phyloP scores from a whole-genome alignment of 192 early-diverging fungal genomes.

The Entrophospora sp. region DNA sequence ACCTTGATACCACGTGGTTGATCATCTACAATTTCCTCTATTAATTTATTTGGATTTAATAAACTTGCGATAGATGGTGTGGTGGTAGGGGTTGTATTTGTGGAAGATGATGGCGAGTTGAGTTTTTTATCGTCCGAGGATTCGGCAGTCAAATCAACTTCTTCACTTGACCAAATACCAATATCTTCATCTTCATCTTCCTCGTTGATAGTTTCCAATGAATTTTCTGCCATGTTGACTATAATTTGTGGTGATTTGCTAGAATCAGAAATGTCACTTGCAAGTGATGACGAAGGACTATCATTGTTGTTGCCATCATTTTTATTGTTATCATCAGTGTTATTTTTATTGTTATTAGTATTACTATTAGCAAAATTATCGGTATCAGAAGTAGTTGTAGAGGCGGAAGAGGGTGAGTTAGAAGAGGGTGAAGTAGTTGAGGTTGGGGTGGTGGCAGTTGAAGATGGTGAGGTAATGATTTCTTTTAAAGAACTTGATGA shows the following conservation, averaged over 20 bases:
- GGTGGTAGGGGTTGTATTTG: no score
- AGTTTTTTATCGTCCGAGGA: constrained; percentile 1
- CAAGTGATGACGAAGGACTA: constrained; percentile 1
- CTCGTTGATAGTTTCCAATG: constrained; percentile 14
- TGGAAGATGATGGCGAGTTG: neutral
- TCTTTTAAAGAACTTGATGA: constrained; percentile 17
- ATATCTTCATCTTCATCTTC: constrained; percentile 21
- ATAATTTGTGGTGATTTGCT: constrained; percentile 2
- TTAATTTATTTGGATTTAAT: neutral
- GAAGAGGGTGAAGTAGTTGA: no score
- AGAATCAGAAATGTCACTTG: constrained; percentile 10
- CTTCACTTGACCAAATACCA: constrained; percentile 22
- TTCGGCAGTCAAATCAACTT: constrained; percentile 18
- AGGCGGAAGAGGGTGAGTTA: no score
- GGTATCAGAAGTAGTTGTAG: no score
- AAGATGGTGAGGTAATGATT: neutral
- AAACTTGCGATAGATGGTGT: no score
- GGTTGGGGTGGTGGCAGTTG: neutral
- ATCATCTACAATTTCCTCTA: constrained; percentile 2
- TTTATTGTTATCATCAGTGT: no score
- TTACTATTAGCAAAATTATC: no score
- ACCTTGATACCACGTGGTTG: constrained; percentile 15
- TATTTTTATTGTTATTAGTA: no score
- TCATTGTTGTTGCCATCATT: no score
- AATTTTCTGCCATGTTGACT: neutral